Base-by-base conservation (phyloP, 805 yeast genomes). In the Metschnikowia bowlesiae region DNA sequence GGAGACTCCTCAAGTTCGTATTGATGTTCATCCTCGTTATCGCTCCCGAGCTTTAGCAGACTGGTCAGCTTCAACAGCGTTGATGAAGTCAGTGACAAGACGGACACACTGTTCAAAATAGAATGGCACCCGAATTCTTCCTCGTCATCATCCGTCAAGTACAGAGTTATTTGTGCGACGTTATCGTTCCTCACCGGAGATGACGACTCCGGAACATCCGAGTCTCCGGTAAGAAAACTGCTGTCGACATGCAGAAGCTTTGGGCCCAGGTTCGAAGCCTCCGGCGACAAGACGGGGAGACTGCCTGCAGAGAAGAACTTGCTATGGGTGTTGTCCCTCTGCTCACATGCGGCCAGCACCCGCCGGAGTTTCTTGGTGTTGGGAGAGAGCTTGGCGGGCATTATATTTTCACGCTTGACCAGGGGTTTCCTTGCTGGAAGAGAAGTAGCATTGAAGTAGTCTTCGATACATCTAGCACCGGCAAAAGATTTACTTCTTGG, bases 1-100 rank as follows among this genome's bases (percentile, higher is more conserved):
- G 77, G 76, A 3, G 77, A 71, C 52, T 72, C 76, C 47, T 72
- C 78, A 8, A 72, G 62, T 31, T 69, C 74, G 39, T 70, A 69
- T 36, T 67, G 71, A 30, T 64, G 62, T 7, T 63, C 67, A 18
- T 65, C 69, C 16, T 64, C 56, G 8, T 55, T 65, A 44, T 51
- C 54, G 31, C 52, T 49, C 5, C 46, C 53, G 8, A 34, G 22
- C 6, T 41, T 37, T 46, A 62, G 14, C 52, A 60, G 10, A 34
- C 34, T 40, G 7, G 22, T 10, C 37, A 28, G 39, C 28, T 35
- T 35, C n/a, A 44, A 28, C 26, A 43, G 36, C 14, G 43, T 45
- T 5, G 41, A 14, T 5, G 50, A 37, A 32, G 37, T 44, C 46
- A 39, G 48, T n/a, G 54, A 50, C 8, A 47, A 42, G n/a, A 36